A percentile compares a stretch with the other conserved stretches of the same genome.
Evolutionary conservation across 345 rosid genomes (phyloP).

Genomic region (Balakata baccata): DNA sequence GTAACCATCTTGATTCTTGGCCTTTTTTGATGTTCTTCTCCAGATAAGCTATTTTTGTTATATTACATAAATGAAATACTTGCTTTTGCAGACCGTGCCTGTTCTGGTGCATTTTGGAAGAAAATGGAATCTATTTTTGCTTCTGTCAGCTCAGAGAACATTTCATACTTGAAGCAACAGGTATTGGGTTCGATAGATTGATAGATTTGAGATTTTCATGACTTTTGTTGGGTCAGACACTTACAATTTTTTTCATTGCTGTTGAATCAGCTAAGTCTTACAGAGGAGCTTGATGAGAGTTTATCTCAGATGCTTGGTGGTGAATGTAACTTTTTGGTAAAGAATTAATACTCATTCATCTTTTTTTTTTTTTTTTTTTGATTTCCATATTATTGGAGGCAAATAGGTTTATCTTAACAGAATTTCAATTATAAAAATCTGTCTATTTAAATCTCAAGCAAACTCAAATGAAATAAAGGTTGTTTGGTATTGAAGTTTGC

Average conservation of each 20-base stretch:
- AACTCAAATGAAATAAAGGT: constrained; percentile 1
- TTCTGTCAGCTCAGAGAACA: constrained; percentile 57
- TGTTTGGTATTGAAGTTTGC: constrained; percentile 6
- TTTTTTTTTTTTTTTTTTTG: constrained; percentile 1
- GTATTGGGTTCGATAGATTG: constrained; percentile 33
- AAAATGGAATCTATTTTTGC: constrained; percentile 73
- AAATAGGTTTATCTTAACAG: too few species aligned
- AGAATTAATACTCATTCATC: constrained; percentile 5
- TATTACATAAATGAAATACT: constrained; percentile 8
- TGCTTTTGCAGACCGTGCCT: constrained; percentile 56
- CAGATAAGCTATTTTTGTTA: not conserved
- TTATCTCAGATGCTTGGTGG: constrained; percentile 54
- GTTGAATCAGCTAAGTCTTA: constrained; percentile 55
- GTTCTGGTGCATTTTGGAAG: constrained; percentile 79
- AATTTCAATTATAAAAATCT: constrained; percentile 3
- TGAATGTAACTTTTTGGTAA: constrained; percentile 54
- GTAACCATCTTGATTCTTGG: constrained; percentile 44
- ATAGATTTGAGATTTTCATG: constrained; percentile 15
- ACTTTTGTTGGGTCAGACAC: constrained; percentile 3
- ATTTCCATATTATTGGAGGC: too few species aligned
- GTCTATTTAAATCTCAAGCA: not conserved
- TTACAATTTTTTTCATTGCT: constrained; percentile 21
- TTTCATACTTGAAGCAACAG: constrained; percentile 74
- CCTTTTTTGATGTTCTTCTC: constrained; percentile 10
- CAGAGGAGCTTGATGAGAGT: constrained; percentile 68